phyloP scores from a whole-genome alignment of 2,329 filamentous ascomycete species.

The Cordyceps cateniannulata region DNA sequence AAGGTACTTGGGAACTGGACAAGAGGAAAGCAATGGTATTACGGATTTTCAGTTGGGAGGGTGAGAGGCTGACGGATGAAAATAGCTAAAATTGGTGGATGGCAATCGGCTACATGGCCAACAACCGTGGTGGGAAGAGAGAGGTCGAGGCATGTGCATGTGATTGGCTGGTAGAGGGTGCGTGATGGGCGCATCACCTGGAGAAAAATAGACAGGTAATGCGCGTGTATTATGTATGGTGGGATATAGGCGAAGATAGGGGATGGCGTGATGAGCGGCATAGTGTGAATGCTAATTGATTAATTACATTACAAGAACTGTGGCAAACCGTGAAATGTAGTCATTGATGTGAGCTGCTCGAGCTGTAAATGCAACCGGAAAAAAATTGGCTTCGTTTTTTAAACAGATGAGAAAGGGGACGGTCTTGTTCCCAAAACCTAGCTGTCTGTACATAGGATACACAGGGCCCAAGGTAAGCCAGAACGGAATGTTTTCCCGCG shows the following conservation, averaged over 20 bases:
- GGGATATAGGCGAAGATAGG: background rate
- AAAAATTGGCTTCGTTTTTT: background rate
- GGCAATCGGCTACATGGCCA: background rate
- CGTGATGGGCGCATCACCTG: background rate
- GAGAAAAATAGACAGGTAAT: background rate
- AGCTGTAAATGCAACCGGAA: background rate
- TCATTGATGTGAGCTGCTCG: background rate
- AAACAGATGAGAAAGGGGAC: background rate
- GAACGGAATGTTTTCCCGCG: background rate
- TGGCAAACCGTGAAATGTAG: background rate
- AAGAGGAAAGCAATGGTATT: background rate
- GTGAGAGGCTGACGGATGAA: background rate
- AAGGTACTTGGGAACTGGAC: background rate
- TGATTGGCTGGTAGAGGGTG: background rate
- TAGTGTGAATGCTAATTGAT: background rate
- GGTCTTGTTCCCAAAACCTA: slow-evolving; percentile 14
- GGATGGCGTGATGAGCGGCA: background rate
- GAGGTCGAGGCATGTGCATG: background rate
- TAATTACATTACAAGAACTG: background rate
- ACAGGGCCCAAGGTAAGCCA: slow-evolving; percentile 16
- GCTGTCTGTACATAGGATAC: slow-evolving; percentile 30
- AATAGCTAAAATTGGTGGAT: background rate
- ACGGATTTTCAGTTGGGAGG: background rate
- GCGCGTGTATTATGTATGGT: background rate
- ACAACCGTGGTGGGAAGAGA: background rate